Conservation (phyloP, 179 eudicot species). For the Corrigiola litoralis region DNA sequence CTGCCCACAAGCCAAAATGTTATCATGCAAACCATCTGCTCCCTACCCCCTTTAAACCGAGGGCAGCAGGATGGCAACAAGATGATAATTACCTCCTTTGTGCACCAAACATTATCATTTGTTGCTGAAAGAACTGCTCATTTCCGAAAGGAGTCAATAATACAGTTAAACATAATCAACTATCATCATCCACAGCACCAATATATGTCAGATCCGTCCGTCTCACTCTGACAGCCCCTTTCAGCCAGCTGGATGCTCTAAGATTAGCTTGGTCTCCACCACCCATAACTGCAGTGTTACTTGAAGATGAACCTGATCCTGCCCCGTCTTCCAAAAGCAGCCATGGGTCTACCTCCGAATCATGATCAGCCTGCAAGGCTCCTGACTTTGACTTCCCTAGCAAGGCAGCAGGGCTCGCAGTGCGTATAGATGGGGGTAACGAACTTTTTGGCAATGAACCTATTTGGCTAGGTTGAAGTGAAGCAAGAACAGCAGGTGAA, state of each 20-base stretch:
- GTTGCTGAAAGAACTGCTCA: constrained; percentile 13
- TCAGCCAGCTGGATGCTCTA: constrained; percentile 79
- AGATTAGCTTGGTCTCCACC: constrained; percentile 60
- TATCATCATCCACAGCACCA: constrained; percentile 86
- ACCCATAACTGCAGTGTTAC: constrained; percentile 44
- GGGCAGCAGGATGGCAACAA: constrained; percentile 10
- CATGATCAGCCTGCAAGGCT: constrained; percentile 42
- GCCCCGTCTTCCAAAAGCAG: constrained; percentile 90
- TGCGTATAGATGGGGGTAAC: constrained; percentile 34
- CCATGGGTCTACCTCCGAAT: constrained; percentile 84
- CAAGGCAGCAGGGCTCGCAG: constrained; percentile 25
- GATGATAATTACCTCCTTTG: constrained; percentile 8
- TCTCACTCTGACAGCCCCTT: constrained; percentile 87
- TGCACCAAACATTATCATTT: not conserved
- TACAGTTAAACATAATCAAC: constrained; percentile 35
- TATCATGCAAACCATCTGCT: not conserved
- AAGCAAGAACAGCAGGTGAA: constrained; percentile 43
- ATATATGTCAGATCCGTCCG: constrained; percentile 80
- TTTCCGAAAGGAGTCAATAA: constrained; percentile 2
- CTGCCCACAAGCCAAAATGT: not conserved
- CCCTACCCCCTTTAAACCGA: constrained; percentile 1
- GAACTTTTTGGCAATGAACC: constrained; percentile 33
- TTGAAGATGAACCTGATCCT: constrained; percentile 63
- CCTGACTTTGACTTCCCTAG: constrained; percentile 48
- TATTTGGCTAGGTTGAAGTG: constrained; percentile 52